Evolutionary conservation across 305 asterid genomes (phyloP), one percentile per base, ranked within the genome.

Genomic region (Fraxinus albicans): DNA sequence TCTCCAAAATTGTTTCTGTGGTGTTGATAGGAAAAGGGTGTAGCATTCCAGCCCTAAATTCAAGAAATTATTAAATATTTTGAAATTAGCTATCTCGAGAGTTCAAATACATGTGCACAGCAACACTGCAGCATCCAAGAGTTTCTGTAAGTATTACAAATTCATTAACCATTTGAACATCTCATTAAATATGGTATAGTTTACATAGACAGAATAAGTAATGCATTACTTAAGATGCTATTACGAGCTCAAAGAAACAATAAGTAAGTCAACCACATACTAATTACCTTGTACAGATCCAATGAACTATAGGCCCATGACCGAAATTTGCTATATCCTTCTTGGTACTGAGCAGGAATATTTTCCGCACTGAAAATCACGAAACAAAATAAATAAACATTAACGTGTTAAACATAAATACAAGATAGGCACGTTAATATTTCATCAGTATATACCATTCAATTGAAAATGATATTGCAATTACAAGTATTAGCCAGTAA

Each of bases 241-340:
- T 67, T 67, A 9, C 19, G 6, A 67, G 74, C 36, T 53, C 29
- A 78, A 77, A 73, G 82, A 75, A 79, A 80, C 3, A 82, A 75
- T 23, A 77, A 58, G 73, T 42, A n/a, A 34, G 50, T 33, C 2
- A 75, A 78, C 25, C 53, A 77, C 86, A 65, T 58, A 83, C 23
- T 58, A 63, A 25, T 29, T 72, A 94, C 99, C 98, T 94, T 97
- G 87, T 96, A 96, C 75, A 90, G 91, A 83, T 96, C 99, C 84
- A 96, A 90, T 4, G 99, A 94, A 87, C 91, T 91, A 82, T 96
- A 92, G 55, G 99, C 96, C 99, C 99, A 96, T 15, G 97, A 89
- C 44, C 98, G 94, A 77, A 96, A 95, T 88, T 91, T 94, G 90
- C 89, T 86, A 85, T 93, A 96, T 29, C 94, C 97, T 73, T 94